These are phyloP conservation scores for Yamadazyma trypodendri DNA, from an alignment of 1,139 yeast species.

Conservation along the genomic window DNA sequence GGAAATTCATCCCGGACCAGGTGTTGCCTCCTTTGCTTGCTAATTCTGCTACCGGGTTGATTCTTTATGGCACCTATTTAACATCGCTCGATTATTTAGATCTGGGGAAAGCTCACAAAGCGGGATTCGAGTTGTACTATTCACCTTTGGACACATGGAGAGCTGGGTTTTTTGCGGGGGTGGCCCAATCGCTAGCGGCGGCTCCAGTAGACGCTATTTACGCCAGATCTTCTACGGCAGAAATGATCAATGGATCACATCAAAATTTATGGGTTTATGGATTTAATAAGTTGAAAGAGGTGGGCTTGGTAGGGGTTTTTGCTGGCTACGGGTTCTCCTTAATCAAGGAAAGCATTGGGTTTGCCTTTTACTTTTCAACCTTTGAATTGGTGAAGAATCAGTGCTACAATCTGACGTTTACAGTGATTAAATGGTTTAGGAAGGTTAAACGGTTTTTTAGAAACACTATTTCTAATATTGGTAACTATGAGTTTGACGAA, in stretches of 20 bases:
- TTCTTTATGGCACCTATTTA: slow-evolving; percentile 79
- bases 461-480: slow-evolving; percentile 20
- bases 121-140: slow-evolving; percentile 19
- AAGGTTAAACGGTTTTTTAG: slow-evolving; percentile 20
- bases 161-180: slow-evolving; percentile 86
- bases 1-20: slow-evolving; percentile 83
- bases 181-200: slow-evolving; percentile 84
- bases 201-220: slow-evolving; percentile 93
- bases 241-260: slow-evolving; percentile 65
- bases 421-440: slow-evolving; percentile 51
- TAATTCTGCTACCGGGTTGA: slow-evolving; percentile 83
- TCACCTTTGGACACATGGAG: slow-evolving; percentile 58
- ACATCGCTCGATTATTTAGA: slow-evolving; percentile 41
- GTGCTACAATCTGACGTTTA: slow-evolving; percentile 56
- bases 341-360: slow-evolving; percentile 79
- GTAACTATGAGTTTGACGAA: slow-evolving; percentile 30
- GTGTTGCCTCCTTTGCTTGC: slow-evolving; percentile 85
- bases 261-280: slow-evolving; percentile 80
- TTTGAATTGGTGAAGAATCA: slow-evolving; percentile 81
- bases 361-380: slow-evolving; percentile 81
- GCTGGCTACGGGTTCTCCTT: slow-evolving; percentile 82
- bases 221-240: slow-evolving; percentile 75
- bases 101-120: slow-evolving; percentile 8
- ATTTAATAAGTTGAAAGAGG: slow-evolving; percentile 59
- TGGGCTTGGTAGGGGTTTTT: slow-evolving; percentile 83